Evolutionary conservation across 257 asterid genomes (phyloP).

Genomic region (Nemophila menziesii): DNA sequence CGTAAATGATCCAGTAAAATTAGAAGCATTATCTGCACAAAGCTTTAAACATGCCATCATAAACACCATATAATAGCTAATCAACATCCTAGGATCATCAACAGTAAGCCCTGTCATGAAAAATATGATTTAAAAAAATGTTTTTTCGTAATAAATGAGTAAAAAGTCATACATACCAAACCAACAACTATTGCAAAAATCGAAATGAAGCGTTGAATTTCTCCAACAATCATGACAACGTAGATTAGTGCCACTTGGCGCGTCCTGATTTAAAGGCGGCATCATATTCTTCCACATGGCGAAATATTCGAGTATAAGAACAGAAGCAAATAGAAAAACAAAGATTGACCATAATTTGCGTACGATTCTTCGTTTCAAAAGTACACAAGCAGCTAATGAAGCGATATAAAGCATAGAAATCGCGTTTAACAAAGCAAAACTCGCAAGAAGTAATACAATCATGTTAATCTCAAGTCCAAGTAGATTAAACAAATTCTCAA

Average conservation of each 20-base stretch:
- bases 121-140: no score
- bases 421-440: constrained; percentile 85
- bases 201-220: constrained; percentile 41
- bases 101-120: constrained; percentile 58
- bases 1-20: constrained; percentile 67
- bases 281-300: constrained; percentile 71
- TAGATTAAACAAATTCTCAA: constrained; percentile 90
- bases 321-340: constrained; percentile 58
- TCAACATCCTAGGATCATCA: constrained; percentile 92
- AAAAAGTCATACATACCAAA: constrained; percentile 63
- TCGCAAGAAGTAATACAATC: constrained; percentile 75
- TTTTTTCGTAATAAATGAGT: background rate
- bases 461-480: constrained; percentile 97
- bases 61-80: constrained; percentile 79
- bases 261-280: constrained; percentile 40
- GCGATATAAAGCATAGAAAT: constrained; percentile 69
- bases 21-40: constrained; percentile 69
- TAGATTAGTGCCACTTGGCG: constrained; percentile 21
- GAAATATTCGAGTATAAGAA: constrained; percentile 73
- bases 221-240: constrained; percentile 95
- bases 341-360: constrained; percentile 77
- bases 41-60: constrained; percentile 84
- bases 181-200: constrained; percentile 76
- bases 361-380: constrained; percentile 60
- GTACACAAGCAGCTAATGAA: constrained; percentile 76